phyloP scores from a whole-genome alignment of 2,329 filamentous ascomycete species.

The Cladophialophora exuberans region DNA sequence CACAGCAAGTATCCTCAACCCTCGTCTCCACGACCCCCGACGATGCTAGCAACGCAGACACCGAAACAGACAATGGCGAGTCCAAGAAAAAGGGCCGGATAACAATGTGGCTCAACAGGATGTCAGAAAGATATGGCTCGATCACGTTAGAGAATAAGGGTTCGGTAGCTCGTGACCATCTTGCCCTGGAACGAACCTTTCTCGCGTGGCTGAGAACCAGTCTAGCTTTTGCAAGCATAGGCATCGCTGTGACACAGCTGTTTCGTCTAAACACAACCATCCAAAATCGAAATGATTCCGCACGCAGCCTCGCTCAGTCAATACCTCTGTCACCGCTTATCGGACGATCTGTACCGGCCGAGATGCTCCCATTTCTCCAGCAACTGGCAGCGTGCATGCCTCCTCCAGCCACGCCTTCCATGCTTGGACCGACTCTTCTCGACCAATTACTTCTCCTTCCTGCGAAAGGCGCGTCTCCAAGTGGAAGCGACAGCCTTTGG shows the following conservation, averaged over 20 bases:
- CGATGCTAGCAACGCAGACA: not conserved
- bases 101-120: conserved; percentile 49
- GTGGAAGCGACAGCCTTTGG: too few species aligned
- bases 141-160: conserved; percentile 69
- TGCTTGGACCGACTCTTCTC: conserved; percentile 30
- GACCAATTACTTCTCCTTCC: conserved; percentile 31
- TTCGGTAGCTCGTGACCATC: conserved; percentile 66
- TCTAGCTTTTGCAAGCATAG: conserved; percentile 67
- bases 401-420: conserved; percentile 1
- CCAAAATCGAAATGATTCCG: conserved; percentile 11
- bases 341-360: conserved; percentile 30
- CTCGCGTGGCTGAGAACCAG: conserved; percentile 69
- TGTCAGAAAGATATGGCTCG: conserved; percentile 63
- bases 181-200: conserved; percentile 69
- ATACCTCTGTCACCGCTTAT: conserved; percentile 31
- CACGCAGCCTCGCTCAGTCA: conserved; percentile 7
- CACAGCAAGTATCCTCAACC: conserved; percentile 1
- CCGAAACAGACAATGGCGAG: conserved; percentile 7
- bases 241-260: conserved; percentile 67
- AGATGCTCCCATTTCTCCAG: conserved; percentile 33
- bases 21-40: not conserved
- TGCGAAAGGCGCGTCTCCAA: conserved; percentile 13
- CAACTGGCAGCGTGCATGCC: conserved; percentile 23
- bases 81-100: conserved; percentile 24
- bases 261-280: conserved; percentile 64